These are phyloP conservation scores for Tetrapisispora fleetii DNA, from an alignment of 805 yeast species.

Conservation along the genomic window DNA sequence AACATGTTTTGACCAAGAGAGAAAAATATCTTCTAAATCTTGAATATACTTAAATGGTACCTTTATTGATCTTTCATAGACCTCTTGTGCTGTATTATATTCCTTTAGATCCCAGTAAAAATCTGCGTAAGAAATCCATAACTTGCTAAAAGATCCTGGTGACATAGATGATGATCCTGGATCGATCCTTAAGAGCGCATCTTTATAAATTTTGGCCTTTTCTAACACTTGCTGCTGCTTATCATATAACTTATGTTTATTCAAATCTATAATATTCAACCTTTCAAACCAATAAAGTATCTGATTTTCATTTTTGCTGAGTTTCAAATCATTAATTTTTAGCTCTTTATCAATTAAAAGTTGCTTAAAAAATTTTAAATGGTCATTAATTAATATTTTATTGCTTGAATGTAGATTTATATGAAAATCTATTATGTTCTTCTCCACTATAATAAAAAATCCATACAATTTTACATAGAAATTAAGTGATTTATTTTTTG, in stretches of 20 bases:
- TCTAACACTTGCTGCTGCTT: not conserved
- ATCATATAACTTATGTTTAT: conserved; percentile 7
- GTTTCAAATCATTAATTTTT: conserved; percentile 53
- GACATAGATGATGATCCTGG: conserved; percentile 38
- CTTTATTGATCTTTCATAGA: conserved; percentile 54
- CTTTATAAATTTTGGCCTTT: conserved; percentile 41
- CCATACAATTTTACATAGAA: conserved; percentile 34
- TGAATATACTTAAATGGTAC: conserved; percentile 56
- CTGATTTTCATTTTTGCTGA: conserved; percentile 52
- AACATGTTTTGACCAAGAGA: conserved; percentile 68
- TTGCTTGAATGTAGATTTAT: not conserved
- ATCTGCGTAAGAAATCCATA: conserved; percentile 66
- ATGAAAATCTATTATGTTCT: conserved; percentile 30
- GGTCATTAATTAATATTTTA: not conserved
- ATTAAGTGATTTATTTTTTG: not conserved
- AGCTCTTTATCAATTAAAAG: conserved; percentile 49
- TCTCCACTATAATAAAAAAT: conserved; percentile 50
- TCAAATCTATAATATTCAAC: conserved; percentile 32
- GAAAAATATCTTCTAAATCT: conserved; percentile 61
- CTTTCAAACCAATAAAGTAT: conserved; percentile 64
- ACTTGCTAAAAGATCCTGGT: conserved; percentile 38
- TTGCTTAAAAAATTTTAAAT: conserved; percentile 7
- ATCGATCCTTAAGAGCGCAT: conserved; percentile 57
- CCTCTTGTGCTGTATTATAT: conserved; percentile 46
- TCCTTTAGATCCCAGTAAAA: conserved; percentile 51